A percentile compares a stretch with the other conserved stretches of the same genome.
Evolutionary conservation across 2,329 filamentous ascomycete genomes (phyloP).

Genomic region (Aureobasidium musti): DNA sequence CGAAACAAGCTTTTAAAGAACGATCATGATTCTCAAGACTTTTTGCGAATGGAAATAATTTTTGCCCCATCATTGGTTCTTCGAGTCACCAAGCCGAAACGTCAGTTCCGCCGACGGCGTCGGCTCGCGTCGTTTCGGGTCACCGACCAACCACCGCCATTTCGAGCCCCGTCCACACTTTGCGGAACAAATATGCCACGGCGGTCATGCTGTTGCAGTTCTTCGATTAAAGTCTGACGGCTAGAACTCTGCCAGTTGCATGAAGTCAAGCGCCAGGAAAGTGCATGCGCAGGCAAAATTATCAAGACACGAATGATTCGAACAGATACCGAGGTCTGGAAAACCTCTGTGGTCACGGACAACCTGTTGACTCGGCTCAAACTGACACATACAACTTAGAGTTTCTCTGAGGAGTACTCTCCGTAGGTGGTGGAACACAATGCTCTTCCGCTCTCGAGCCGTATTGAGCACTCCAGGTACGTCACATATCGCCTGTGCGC

Average conservation of each 20-base stretch:
- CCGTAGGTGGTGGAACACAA: no score
- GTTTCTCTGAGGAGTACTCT: neutral
- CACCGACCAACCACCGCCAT: neutral
- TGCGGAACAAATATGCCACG: neutral
- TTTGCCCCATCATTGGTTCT: neutral
- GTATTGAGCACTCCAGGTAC: neutral
- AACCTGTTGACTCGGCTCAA: neutral
- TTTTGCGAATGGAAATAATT: neutral
- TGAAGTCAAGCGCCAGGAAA: neutral
- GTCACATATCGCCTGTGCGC: neutral
- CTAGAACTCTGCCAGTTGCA: neutral
- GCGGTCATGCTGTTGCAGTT: neutral
- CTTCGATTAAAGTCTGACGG: neutral
- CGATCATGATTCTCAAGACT: neutral
- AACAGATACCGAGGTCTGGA: neutral
- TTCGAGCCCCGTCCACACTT: neutral
- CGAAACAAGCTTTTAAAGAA: conserved; percentile 8
- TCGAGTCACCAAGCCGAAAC: neutral
- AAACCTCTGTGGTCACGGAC: neutral
- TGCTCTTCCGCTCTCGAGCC: neutral
- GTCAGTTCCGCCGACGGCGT: neutral
- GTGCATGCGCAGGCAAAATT: neutral
- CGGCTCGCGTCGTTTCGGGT: neutral
- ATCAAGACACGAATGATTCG: neutral
- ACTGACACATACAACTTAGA: neutral